Evolutionary conservation across 306 rosid genomes (phyloP), one percentile per base, ranked within the genome.

Genomic region (Vigna trinervia): DNA sequence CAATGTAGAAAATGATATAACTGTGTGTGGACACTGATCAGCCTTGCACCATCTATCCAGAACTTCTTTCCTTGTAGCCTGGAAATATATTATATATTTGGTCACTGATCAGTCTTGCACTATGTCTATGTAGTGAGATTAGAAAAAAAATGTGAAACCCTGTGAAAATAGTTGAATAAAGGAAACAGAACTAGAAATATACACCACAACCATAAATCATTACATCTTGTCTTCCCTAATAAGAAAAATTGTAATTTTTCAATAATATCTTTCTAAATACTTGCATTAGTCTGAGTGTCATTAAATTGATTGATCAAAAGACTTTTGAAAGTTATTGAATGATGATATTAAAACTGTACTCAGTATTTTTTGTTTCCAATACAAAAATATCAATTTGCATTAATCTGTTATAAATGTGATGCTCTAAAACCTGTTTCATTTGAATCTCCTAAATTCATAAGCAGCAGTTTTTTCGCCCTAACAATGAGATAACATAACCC

Each of bases 391-490:
- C 39, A 32, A 38, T 58, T 60, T 70, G 22, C 47, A 76, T 30
- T 5, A 19, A 52, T 53, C 47, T 41, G 30, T 69, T 57, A 57
- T 26, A 20, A 47, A 48, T 59, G 71, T 48, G 5, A 57, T 8
- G 58, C 11, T 58, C 52, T 13, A 52, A n/a, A 68, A 39, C 51
- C 74, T 73, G 69, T 58, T 43, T 69, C 60, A 45, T 28, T 61
- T 51, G 36, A 52, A 72, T 72, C 43, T 51, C 28, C 41, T 39
- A 71, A 26, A 82, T 26, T 64, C 79, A 72, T 65, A 67, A 19
- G 51, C 54, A 59, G 50, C 23, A 23, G 19, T 57, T 30, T 73
- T 73, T 66, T 75, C 70, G 54, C 34, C 52, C 71, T 71, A 14
- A 23, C 8, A 45, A 52, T 11, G 19, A 48, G 39, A 15, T 46